A percentile compares a stretch with the other conserved stretches of the same genome.
Evolutionary conservation across 768 basidiomycete species (phyloP).

Genomic region (Coprinopsis sp.): DNA sequence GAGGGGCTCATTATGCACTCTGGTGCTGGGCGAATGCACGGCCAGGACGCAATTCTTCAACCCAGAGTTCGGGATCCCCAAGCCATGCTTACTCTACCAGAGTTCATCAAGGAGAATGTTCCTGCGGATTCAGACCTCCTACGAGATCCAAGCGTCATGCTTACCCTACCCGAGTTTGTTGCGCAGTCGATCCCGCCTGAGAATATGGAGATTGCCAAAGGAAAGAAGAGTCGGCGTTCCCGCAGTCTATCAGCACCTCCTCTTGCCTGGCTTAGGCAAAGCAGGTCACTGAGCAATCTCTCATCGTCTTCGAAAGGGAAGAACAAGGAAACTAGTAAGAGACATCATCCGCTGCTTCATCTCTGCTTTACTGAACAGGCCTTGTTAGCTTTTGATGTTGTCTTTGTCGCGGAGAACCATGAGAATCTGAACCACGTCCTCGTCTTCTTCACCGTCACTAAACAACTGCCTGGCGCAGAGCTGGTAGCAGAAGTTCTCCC

Average conservation of each 20-base stretch:
- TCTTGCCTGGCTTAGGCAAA: constrained; percentile 49
- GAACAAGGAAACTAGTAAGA: constrained; percentile 16
- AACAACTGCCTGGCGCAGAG: constrained; percentile 43
- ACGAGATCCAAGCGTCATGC: constrained; percentile 42
- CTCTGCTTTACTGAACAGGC: constrained; percentile 1
- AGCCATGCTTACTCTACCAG: constrained; percentile 51
- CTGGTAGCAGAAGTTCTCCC: constrained; percentile 66
- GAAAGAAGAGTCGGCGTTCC: constrained; percentile 32
- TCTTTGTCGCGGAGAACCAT: constrained; percentile 71
- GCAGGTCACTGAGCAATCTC: constrained; percentile 13
- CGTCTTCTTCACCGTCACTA: constrained; percentile 62
- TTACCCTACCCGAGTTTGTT: constrained; percentile 58
- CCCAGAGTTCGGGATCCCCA: constrained; percentile 43
- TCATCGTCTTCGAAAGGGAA: constrained; percentile 18
- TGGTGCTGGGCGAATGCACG: constrained; percentile 64
- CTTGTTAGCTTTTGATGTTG: constrained; percentile 38
- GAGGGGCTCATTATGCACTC: constrained; percentile 70
- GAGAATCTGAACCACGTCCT: constrained; percentile 79
- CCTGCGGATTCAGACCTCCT: constrained; percentile 24
- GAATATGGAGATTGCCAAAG: constrained; percentile 14
- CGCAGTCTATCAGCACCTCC: constrained; percentile 61
- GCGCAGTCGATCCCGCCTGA: constrained; percentile 20
- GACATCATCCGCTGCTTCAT: background rate
- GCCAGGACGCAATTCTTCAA: constrained; percentile 70
- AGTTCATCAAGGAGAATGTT: constrained; percentile 57